A percentile compares a stretch with the other conserved stretches of the same genome.
phyloP scores from a whole-genome alignment of 805 yeast genomes.

The Starmera caribaea region DNA sequence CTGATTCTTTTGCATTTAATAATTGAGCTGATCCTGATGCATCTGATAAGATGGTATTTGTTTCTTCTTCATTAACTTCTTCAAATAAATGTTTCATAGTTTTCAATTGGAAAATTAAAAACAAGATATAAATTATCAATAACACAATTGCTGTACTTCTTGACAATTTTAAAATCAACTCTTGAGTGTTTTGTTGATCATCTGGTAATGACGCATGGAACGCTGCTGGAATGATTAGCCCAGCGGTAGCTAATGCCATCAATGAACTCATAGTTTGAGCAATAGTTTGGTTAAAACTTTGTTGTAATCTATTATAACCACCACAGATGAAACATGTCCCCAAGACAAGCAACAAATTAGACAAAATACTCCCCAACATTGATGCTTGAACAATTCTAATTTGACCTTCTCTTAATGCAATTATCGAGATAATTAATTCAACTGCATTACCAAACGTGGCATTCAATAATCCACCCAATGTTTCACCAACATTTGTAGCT shows the following conservation, averaged over 20 bases:
- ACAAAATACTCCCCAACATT: conserved; percentile 89
- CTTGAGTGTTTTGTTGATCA: conserved; percentile 23
- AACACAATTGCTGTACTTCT: conserved; percentile 80
- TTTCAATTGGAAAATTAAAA: conserved; percentile 77
- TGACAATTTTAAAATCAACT: conserved; percentile 59
- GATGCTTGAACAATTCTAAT: conserved; percentile 93
- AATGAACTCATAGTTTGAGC: conserved; percentile 97
- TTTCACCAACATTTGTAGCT: conserved; percentile 80
- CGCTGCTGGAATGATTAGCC: conserved; percentile 90
- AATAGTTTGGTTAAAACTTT: conserved; percentile 87
- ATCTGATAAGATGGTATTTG: conserved; percentile 17
- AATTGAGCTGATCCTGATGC: conserved; percentile 22
- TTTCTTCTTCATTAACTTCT: conserved; percentile 32
- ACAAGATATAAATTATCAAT: conserved; percentile 66
- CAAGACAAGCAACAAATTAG: conserved; percentile 78
- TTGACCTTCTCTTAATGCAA: conserved; percentile 80
- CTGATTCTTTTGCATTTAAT: conserved; percentile 44
- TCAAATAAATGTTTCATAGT: conserved; percentile 79
- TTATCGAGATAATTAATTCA: conserved; percentile 87
- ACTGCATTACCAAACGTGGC: conserved; percentile 98
- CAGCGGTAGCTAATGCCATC: conserved; percentile 83
- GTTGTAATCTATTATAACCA: conserved; percentile 79
- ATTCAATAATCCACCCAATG: conserved; percentile 87
- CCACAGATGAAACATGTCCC: conserved; percentile 96
- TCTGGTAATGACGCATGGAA: conserved; percentile 73